Evolutionary conservation across 1,139 yeast species (phyloP).

Genomic region (Kluyveromyces sp.): DNA sequence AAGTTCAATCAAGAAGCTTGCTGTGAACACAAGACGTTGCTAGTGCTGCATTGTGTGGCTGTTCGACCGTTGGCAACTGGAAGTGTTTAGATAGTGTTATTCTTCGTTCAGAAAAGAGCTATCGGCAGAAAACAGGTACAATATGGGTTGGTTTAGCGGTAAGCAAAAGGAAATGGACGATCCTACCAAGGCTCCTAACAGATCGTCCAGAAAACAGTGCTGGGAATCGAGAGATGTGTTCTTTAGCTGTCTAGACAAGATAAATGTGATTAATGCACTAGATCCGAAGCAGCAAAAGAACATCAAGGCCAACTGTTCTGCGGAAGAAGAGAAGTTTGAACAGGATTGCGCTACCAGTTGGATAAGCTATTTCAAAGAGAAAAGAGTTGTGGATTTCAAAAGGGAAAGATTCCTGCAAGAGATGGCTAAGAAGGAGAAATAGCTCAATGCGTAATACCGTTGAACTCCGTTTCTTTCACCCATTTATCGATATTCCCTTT

Average conservation of each 20-base stretch:
- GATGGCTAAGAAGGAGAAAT: slow-evolving; percentile 38
- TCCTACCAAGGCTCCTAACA: slow-evolving; percentile 40
- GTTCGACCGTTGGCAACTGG: too few species aligned
- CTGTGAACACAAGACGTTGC: too few species aligned
- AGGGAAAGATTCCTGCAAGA: slow-evolving; percentile 46
- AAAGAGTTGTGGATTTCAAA: slow-evolving; percentile 51
- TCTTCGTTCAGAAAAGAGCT: background rate
- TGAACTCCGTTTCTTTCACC: background rate
- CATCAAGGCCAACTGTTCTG: slow-evolving; percentile 38
- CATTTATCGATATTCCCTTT: background rate
- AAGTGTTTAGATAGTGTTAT: too few species aligned
- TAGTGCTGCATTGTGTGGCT: too few species aligned
- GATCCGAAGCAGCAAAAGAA: slow-evolving; percentile 33
- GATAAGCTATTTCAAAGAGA: slow-evolving; percentile 64
- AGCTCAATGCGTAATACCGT: background rate
- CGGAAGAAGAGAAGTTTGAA: slow-evolving; percentile 42
- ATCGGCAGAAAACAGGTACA: background rate
- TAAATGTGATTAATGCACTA: slow-evolving; percentile 44
- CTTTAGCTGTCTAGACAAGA: slow-evolving; percentile 51
- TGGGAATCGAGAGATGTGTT: slow-evolving; percentile 62
- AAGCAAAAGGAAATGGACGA: slow-evolving; percentile 19
- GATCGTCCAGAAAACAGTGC: slow-evolving; percentile 50
- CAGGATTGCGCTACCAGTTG: slow-evolving; percentile 57
- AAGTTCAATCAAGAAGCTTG: too few species aligned
- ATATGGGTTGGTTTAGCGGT: slow-evolving; percentile 20